Evolutionary conservation across 2,329 filamentous ascomycete species (phyloP), one percentile per base, ranked within the genome.

Genomic region (Penicillium frequentans): DNA sequence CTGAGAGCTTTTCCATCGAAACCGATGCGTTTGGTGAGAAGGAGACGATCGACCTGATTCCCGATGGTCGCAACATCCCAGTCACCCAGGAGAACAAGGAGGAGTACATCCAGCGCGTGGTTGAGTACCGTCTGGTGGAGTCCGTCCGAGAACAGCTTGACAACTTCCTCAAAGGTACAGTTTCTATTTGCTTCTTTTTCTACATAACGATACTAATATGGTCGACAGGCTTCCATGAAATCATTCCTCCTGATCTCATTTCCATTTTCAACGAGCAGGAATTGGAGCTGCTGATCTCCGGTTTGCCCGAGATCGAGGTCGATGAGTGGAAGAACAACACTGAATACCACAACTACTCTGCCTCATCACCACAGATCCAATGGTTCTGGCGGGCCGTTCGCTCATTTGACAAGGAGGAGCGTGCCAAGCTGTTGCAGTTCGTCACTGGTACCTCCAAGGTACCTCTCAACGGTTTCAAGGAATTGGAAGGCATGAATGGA

Each of bases 251-350:
- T 0, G 92, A 97, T 65, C 82, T 99, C 49, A 91, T 99, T 68
- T 89, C 92, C 49, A 99, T 99, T 69, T 99, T 99, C 82, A 97
- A 96, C 73, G 95, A 99, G 75, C 95, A 99, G 74, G 95, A 99
- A 77, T 83, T 99, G 27, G 95, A 99, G 75, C 81, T 99, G 48
- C 83, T 99, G 59, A 99, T 99, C 70, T 99, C 95, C 50, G 95
- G 95, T 71, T 83, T 99, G 51, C 95, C 95, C 1, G 95, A 99
- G 70, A 97, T 99, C 66, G 93, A 99, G 67, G 86, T 98, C 42
- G 95, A 99, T 70, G 95, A 99, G 77, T 99, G 95, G 95, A 97
- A 96, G 84, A 92, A 90, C 77, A 96, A 97, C 77, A 96, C 93
- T 2, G 96, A 99, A 72, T 98, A 99, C 69, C 93, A 98, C 77